phyloP scores from a whole-genome alignment of 1,284 basidiomycete genomes.

The Sporisorium sorghi region DNA sequence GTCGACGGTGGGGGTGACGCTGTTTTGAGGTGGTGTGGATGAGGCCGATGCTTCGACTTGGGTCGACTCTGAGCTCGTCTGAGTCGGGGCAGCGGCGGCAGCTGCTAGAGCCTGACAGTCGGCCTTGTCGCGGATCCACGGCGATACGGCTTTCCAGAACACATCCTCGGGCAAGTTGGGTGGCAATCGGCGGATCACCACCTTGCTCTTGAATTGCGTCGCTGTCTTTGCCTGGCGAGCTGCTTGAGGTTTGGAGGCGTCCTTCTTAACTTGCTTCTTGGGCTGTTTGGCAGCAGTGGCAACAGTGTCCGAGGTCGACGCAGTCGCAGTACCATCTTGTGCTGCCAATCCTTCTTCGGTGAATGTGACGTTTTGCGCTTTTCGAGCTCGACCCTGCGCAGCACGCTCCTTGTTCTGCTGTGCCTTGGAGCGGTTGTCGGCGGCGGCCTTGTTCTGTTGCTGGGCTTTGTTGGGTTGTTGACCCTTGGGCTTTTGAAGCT shows the following conservation, averaged over 20 bases:
- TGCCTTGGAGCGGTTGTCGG: slow-evolving; percentile 18
- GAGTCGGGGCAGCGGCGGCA: slow-evolving; percentile 55
- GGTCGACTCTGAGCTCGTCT: neutral
- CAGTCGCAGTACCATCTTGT: neutral
- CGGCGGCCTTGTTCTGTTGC: slow-evolving; percentile 11
- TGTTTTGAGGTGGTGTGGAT: neutral
- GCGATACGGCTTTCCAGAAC: slow-evolving; percentile 89
- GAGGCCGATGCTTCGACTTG: slow-evolving; percentile 7
- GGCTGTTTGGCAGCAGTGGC: slow-evolving; percentile 24
- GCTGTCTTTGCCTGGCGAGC: slow-evolving; percentile 18
- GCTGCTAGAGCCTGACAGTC: slow-evolving; percentile 70
- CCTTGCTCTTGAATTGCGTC: slow-evolving; percentile 76
- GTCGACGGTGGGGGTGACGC: slow-evolving; percentile 44
- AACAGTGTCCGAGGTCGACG: slow-evolving; percentile 6
- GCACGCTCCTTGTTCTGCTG: slow-evolving; percentile 22
- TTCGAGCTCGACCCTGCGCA: slow-evolving; percentile 18
- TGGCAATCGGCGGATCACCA: slow-evolving; percentile 86
- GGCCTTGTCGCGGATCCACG: slow-evolving; percentile 79
- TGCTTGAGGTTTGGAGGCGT: slow-evolving; percentile 9
- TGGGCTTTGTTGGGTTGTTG: slow-evolving; percentile 4
- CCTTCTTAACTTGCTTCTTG: slow-evolving; percentile 40
- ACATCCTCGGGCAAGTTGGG: slow-evolving; percentile 89
- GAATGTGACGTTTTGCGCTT: neutral
- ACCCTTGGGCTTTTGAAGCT: slow-evolving; percentile 8
- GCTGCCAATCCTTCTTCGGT: neutral